phyloP scores from a whole-genome alignment of 2,329 filamentous ascomycete genomes.

The Xylaria sp. region DNA sequence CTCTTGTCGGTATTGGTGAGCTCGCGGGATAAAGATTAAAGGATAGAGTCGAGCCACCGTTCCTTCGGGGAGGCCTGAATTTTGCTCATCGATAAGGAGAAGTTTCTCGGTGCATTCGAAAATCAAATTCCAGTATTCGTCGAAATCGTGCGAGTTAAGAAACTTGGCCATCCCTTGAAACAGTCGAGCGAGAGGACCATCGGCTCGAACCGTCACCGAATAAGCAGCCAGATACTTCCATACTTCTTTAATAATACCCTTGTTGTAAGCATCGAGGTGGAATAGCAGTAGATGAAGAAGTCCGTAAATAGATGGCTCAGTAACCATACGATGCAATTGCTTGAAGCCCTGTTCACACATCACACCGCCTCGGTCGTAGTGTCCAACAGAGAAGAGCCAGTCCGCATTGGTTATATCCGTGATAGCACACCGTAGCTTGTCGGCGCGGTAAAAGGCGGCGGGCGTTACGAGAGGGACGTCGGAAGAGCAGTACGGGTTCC shows the following conservation, averaged over 20 bases:
- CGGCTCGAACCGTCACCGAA: constrained; percentile 20
- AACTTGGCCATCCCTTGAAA: constrained; percentile 29
- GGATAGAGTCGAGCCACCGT: constrained; percentile 29
- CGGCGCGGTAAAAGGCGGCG: constrained; percentile 27
- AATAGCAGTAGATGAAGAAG: constrained; percentile 27
- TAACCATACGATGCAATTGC: constrained; percentile 27
- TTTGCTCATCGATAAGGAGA: constrained; percentile 25
- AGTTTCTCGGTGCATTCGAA: constrained; percentile 30
- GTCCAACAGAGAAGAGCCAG: constrained; percentile 28
- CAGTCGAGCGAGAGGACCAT: constrained; percentile 26
- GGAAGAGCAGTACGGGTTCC: constrained; percentile 27
- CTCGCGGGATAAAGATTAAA: constrained; percentile 28
- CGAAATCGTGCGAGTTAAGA: constrained; percentile 28
- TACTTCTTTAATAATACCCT: constrained; percentile 28
- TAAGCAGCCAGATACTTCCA: constrained; percentile 30
- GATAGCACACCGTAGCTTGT: constrained; percentile 28
- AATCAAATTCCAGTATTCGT: constrained; percentile 29
- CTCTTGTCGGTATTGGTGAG: constrained; percentile 25
- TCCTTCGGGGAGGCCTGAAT: constrained; percentile 25
- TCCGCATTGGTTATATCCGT: constrained; percentile 31
- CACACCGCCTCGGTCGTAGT: constrained; percentile 25
- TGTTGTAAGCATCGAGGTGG: constrained; percentile 28
- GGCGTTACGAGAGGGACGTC: constrained; percentile 29
- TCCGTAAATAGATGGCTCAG: constrained; percentile 27
- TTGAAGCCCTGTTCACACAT: constrained; percentile 30